Evolutionary conservation across 306 rosid genomes (phyloP), one percentile per base, ranked within the genome.

Genomic region (Cicer arietinum): DNA sequence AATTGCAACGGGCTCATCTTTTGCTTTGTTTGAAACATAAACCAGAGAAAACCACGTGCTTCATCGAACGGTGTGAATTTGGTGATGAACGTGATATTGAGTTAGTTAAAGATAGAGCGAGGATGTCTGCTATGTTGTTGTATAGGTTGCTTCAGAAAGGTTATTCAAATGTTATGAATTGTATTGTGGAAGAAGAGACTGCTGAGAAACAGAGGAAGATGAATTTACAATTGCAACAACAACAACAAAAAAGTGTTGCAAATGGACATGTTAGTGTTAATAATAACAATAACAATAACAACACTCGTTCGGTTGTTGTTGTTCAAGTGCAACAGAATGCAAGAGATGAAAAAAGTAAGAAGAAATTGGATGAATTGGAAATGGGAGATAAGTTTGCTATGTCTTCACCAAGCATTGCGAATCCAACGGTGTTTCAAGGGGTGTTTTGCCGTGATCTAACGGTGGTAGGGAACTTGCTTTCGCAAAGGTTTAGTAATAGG

Each of bases 401-500:
- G 22, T 67, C 88, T 10, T 62, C 88, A 0, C 74, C 84, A 0
- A 80, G 83, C 1, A 65, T 74, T 5, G 73, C 73, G 0, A 82
- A 79, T 48, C 67, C 83, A 0, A 77, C 88, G 13, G 73, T 80
- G 9, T 90, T 81, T 82, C 96, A 94, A 69, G 97, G 97, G 0
- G 97, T 90, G 56, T 94, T 94, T 76, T 92, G 97, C 88, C 84
- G 97, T 12, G 99, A 94, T 63, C 76, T 92, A 13, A 77, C 96
- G 0, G 89, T 79, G 35, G 98, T 94, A 47, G 97, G 98, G 67
- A 90, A 79, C 75, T 51, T 94, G 83, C 89, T 94, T 12, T 86
- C 97, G 1, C 97, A 89, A 62, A 92, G 95, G 44, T 81, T 92
- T 62, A 92, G 92, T 80, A 92, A 89, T 80, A 89, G 95, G 71